These are phyloP conservation scores for Chimonanthus salicifolius DNA, from an alignment of 164 flowering plant species.

Conservation along the genomic window DNA sequence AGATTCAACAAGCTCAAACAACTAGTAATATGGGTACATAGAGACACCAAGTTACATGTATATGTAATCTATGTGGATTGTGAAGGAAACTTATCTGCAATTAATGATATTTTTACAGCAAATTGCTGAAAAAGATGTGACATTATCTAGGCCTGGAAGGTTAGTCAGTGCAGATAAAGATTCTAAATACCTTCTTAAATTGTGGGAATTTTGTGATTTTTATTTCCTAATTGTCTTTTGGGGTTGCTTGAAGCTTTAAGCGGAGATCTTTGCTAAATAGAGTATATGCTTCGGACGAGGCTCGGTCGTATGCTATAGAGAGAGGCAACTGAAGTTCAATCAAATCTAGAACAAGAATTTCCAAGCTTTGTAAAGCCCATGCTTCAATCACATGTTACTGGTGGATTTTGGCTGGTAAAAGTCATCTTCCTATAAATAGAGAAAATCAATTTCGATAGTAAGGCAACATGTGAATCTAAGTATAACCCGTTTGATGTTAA, in stretches of 20 bases:
- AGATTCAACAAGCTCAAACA: too few species aligned
- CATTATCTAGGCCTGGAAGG: constrained; percentile 16
- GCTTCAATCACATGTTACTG: constrained; percentile 66
- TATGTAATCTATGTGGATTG: not conserved
- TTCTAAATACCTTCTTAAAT: not conserved
- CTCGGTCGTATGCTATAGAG: constrained; percentile 32
- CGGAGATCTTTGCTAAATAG: constrained; percentile 32
- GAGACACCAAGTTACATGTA: not conserved
- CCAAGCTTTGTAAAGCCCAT: constrained; percentile 59
- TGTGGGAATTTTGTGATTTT: not conserved
- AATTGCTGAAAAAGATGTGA: constrained; percentile 5
- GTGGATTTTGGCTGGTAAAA: constrained; percentile 75
- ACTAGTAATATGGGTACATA: too few species aligned
- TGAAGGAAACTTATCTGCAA: not conserved
- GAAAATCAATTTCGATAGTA: not conserved
- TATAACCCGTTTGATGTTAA: not conserved
- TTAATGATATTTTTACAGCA: constrained; percentile 6
- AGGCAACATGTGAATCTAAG: not conserved
- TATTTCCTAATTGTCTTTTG: not conserved
- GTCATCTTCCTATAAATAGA: not conserved
- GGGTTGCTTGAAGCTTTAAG: constrained; percentile 15
- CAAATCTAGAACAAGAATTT: constrained; percentile 27
- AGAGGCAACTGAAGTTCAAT: constrained; percentile 35
- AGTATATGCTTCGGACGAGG: constrained; percentile 39
- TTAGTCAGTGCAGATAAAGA: not conserved